A percentile compares a stretch with the other conserved stretches of the same genome.
Conservation (phyloP, 345 rosid species). For the Camelina sativa region DNA sequence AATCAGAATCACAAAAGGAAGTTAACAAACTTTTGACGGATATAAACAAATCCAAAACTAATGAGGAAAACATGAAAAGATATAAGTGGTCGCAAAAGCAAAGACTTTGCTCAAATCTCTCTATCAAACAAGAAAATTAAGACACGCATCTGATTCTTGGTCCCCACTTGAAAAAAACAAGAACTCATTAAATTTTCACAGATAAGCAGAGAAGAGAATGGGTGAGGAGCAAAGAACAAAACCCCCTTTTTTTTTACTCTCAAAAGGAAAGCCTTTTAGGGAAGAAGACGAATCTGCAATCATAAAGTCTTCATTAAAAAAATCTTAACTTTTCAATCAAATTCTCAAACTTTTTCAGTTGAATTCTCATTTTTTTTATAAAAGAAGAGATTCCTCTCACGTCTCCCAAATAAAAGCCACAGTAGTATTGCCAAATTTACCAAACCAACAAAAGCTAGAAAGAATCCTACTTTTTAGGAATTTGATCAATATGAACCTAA, state of each 20-base stretch:
- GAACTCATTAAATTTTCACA: slow-evolving; percentile 28
- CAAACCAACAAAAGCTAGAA: slow-evolving; percentile 30
- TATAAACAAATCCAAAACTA: neutral
- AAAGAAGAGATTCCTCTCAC: slow-evolving; percentile 43
- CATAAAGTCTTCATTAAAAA: slow-evolving; percentile 25
- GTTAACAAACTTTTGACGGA: neutral
- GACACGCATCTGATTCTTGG: slow-evolving; percentile 41
- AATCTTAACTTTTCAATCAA: slow-evolving; percentile 13
- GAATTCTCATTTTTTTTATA: neutral
- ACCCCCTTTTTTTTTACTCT: slow-evolving; percentile 8
- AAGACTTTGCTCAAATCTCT: slow-evolving; percentile 31
- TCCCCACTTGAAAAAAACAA: slow-evolving; percentile 37
- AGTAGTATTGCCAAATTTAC: slow-evolving; percentile 44
- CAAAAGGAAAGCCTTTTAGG: slow-evolving; percentile 23
- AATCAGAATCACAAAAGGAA: slow-evolving; percentile 33
- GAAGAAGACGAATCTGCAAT: slow-evolving; percentile 37
- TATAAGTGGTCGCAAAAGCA: slow-evolving; percentile 31
- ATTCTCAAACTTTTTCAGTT: neutral
- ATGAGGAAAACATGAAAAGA: slow-evolving; percentile 26
- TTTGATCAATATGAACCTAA: slow-evolving; percentile 26
- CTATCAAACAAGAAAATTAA: slow-evolving; percentile 23
- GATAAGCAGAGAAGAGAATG: slow-evolving; percentile 31
- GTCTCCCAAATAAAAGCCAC: slow-evolving; percentile 38
- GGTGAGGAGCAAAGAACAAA: slow-evolving; percentile 31
- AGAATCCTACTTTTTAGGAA: slow-evolving; percentile 33